Evolutionary conservation across 2,329 filamentous ascomycete genomes (phyloP).

Genomic region (Talaromyces atroroseus): DNA sequence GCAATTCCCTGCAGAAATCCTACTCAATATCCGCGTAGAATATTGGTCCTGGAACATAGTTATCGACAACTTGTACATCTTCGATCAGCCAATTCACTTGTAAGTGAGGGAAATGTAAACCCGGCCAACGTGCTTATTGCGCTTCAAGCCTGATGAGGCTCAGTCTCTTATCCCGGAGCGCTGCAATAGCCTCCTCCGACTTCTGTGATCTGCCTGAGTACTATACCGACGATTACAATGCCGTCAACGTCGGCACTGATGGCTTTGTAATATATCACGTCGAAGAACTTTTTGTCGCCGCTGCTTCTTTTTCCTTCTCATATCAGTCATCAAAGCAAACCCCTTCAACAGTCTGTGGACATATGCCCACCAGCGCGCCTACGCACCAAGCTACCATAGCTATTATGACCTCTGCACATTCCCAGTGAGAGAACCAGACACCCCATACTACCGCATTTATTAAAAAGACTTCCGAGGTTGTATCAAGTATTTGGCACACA

Average conservation of each 20-base stretch:
- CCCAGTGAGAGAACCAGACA: conserved; percentile 10
- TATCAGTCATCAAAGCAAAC: not conserved
- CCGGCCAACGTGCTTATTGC: conserved; percentile 7
- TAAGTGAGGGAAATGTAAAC: conserved; percentile 7
- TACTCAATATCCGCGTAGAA: conserved; percentile 8
- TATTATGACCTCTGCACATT: conserved; percentile 13
- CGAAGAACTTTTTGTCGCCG: conserved; percentile 7
- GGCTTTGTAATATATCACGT: conserved; percentile 6
- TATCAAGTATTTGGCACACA: conserved; percentile 15
- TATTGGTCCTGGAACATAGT: conserved; percentile 9
- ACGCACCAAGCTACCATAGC: conserved; percentile 11
- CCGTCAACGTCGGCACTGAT: conserved; percentile 12
- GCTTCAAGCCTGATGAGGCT: conserved; percentile 14
- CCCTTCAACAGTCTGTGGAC: conserved; percentile 13
- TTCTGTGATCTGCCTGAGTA: conserved; percentile 10
- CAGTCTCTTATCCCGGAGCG: conserved; percentile 10
- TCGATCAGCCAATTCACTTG: conserved; percentile 8
- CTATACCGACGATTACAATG: conserved; percentile 10
- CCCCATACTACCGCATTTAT: conserved; percentile 12
- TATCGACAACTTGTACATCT: conserved; percentile 10
- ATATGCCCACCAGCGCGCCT: conserved; percentile 12
- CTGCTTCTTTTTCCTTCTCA: not conserved
- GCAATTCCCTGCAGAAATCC: conserved; percentile 2
- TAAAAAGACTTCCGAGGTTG: conserved; percentile 11
- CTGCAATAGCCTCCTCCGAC: conserved; percentile 1